Percentiles rank a stretch among this genome's conserved stretches.
Evolutionary conservation across 2,329 filamentous ascomycete genomes (phyloP).

Genomic region (Botrytis galanthina): DNA sequence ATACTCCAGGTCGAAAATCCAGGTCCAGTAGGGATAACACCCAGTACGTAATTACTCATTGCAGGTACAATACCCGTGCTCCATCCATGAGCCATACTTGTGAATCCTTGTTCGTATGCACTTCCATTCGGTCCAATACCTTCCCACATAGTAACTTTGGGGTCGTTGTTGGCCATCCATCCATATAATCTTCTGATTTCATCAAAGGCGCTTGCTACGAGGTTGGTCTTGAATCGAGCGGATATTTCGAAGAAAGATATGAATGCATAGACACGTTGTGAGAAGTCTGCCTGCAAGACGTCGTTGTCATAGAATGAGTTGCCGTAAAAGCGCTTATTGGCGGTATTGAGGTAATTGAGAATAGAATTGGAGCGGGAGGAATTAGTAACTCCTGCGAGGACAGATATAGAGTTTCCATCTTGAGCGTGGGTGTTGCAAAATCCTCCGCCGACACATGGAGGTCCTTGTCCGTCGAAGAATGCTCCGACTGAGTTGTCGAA

Average conservation of each 20-base stretch:
- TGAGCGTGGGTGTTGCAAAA: conserved; percentile 44
- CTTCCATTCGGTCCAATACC: conserved; percentile 46
- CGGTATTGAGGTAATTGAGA: conserved; percentile 43
- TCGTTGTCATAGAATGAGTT: conserved; percentile 53
- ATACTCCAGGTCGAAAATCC: conserved; percentile 47
- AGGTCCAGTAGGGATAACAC: conserved; percentile 45
- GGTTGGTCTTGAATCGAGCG: conserved; percentile 45
- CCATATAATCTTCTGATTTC: conserved; percentile 49
- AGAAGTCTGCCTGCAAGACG: conserved; percentile 41
- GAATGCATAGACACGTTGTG: conserved; percentile 50
- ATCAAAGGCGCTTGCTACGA: conserved; percentile 43
- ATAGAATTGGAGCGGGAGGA: conserved; percentile 37
- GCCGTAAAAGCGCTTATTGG: conserved; percentile 44
- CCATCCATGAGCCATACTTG: conserved; percentile 52
- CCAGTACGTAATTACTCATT: conserved; percentile 47
- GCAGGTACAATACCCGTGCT: conserved; percentile 50
- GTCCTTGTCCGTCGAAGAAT: conserved; percentile 45
- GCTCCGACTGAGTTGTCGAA: conserved; percentile 46
- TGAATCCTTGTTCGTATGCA: conserved; percentile 48
- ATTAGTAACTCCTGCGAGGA: conserved; percentile 42
- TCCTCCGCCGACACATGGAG: conserved; percentile 25
- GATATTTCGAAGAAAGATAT: conserved; percentile 53
- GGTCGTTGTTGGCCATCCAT: conserved; percentile 50
- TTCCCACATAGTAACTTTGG: conserved; percentile 50
- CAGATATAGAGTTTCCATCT: conserved; percentile 50